Percentiles rank a stretch among this genome's conserved stretches.
Conservation (phyloP, 805 yeast genomes). For the Lipomyces kockii region DNA sequence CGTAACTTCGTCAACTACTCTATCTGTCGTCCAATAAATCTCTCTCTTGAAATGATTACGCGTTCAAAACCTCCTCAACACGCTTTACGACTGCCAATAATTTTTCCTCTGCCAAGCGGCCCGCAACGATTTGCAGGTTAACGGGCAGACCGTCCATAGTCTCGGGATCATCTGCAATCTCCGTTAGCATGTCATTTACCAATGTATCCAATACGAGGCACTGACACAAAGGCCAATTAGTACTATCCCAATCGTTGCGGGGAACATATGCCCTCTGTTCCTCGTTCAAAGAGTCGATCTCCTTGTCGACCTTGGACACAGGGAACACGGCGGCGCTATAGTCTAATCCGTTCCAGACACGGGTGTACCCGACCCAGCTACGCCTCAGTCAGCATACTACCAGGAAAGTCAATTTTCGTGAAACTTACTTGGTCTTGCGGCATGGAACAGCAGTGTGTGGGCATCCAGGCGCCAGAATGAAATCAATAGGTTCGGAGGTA, state of each 20-base stretch:
- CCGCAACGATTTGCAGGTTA: slow-evolving; percentile 37
- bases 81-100: slow-evolving; percentile 35
- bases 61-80: slow-evolving; percentile 39
- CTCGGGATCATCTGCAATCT: slow-evolving; percentile 32
- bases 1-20: not conserved
- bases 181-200: not conserved
- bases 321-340: slow-evolving; percentile 40
- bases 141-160: slow-evolving; percentile 39
- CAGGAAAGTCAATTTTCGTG: not conserved
- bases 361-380: slow-evolving; percentile 39
- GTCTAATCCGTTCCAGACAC: slow-evolving; percentile 41
- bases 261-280: slow-evolving; percentile 35
- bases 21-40: not conserved
- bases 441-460: slow-evolving; percentile 51
- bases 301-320: slow-evolving; percentile 36
- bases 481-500: slow-evolving; percentile 54
- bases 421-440: slow-evolving; percentile 45
- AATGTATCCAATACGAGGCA: not conserved
- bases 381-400: not conserved
- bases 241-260: slow-evolving; percentile 35
- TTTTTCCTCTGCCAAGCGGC: slow-evolving; percentile 38
- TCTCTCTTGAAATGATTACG: slow-evolving; percentile 4
- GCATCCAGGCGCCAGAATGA: slow-evolving; percentile 54
- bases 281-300: slow-evolving; percentile 29
- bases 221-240: slow-evolving; percentile 37